Evolutionary conservation across 192 early-diverging fungal genomes (phyloP).

Genomic region (Tieghemiomyces parasiticus): DNA sequence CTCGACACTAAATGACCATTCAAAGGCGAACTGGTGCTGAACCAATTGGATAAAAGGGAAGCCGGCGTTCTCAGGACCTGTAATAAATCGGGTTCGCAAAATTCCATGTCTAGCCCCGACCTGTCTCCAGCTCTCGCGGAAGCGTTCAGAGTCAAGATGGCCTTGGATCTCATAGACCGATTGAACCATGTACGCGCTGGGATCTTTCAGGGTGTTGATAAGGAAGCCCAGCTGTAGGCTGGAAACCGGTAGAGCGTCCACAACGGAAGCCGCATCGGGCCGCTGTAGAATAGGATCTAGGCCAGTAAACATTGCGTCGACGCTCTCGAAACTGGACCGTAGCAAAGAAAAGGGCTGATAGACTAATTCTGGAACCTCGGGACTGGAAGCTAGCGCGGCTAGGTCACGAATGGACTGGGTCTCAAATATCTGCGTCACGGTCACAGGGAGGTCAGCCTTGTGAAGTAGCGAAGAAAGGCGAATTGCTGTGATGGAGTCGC

Average conservation of each 20-base stretch:
- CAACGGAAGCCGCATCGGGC: background rate
- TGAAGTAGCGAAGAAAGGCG: background rate
- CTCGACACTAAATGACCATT: background rate
- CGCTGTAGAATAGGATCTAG: too few relatives aligned
- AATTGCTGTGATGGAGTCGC: constrained; percentile 4
- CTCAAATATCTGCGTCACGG: too few relatives aligned
- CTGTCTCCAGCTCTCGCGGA: background rate
- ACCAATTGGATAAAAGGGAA: background rate
- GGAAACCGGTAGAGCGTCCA: background rate
- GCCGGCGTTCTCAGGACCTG: background rate
- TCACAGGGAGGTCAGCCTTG: too few relatives aligned
- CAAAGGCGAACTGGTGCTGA: background rate
- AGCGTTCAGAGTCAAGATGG: background rate
- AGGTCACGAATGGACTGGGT: too few relatives aligned
- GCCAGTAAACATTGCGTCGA: too few relatives aligned
- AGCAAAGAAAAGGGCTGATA: too few relatives aligned
- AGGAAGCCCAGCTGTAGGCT: background rate
- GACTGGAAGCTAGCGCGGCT: too few relatives aligned
- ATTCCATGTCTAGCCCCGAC: background rate
- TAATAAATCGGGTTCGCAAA: background rate
- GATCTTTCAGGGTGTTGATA: background rate
- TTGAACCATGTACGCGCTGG: background rate
- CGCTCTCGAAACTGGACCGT: too few relatives aligned
- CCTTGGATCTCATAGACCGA: background rate
- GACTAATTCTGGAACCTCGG: too few relatives aligned